These are phyloP conservation scores for Lindgomyces ingoldianus DNA, from an alignment of 495 filamentous ascomycete species.

Conservation along the genomic window DNA sequence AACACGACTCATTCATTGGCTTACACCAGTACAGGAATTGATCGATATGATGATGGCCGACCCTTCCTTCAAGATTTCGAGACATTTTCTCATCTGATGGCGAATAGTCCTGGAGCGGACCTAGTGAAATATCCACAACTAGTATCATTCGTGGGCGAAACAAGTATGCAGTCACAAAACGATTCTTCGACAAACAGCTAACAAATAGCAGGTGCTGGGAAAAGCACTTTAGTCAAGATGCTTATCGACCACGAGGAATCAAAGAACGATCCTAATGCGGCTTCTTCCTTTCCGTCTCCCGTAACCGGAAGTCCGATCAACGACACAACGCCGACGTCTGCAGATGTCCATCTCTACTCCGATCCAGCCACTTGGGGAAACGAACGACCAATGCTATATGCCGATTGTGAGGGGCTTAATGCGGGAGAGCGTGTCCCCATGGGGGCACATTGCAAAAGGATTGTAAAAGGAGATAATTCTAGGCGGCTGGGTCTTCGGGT, in stretches of 20 bases:
- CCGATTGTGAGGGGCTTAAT: constrained; percentile 24
- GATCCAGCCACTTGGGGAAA: constrained; percentile 7
- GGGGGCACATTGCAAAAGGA: constrained; percentile 5
- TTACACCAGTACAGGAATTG: constrained; percentile 41
- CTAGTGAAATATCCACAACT: constrained; percentile 48
- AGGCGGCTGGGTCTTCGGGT: background rate
- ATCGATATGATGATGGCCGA: constrained; percentile 48
- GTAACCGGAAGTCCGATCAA: background rate
- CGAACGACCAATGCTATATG: constrained; percentile 16
- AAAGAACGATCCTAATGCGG: background rate
- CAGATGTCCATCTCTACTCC: constrained; percentile 27
- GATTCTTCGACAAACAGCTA: background rate
- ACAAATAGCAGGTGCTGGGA: constrained; percentile 32
- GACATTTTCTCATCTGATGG: constrained; percentile 30
- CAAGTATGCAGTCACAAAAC: constrained; percentile 24
- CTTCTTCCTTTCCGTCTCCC: background rate
- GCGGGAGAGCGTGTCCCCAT: constrained; percentile 6
- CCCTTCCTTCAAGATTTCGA: constrained; percentile 47
- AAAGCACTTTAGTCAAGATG: constrained; percentile 33
- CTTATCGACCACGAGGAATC: constrained; percentile 19
- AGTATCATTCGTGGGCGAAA: constrained; percentile 55
- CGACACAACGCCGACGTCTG: constrained; percentile 14
- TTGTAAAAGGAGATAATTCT: background rate
- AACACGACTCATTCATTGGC: constrained; percentile 23
- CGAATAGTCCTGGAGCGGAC: background rate